Percentiles rank a stretch among this genome's conserved stretches.
Conservation (phyloP, 1,284 basidiomycete genomes). For the Thelephora terrestris region DNA sequence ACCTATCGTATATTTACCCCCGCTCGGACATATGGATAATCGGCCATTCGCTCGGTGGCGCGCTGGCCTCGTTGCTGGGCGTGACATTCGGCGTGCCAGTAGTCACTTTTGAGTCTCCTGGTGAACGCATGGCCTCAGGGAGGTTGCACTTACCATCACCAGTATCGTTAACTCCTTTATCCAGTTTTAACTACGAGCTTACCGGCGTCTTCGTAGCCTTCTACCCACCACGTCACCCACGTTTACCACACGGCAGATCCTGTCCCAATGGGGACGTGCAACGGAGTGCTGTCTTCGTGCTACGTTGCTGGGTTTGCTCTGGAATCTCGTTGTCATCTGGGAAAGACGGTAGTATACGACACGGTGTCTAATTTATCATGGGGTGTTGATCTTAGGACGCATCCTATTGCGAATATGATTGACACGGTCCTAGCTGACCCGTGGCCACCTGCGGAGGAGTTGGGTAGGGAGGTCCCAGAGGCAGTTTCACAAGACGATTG, state of each 20-base stretch:
- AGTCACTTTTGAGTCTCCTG: constrained; percentile 87
- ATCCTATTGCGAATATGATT: constrained; percentile 78
- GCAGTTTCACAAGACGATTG: constrained; percentile 44
- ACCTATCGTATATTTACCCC: constrained; percentile 91
- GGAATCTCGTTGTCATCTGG: constrained; percentile 77
- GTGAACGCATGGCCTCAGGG: constrained; percentile 77
- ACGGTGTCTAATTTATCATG: constrained; percentile 81
- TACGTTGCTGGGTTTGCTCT: constrained; percentile 69
- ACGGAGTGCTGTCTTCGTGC: constrained; percentile 64
- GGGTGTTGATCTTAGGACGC: constrained; percentile 73
- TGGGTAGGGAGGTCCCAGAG: constrained; percentile 51
- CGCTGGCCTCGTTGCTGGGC: constrained; percentile 79
- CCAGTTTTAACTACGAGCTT: background rate
- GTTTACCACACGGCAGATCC: constrained; percentile 85
- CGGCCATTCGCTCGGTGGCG: constrained; percentile 85
- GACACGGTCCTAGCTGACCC: constrained; percentile 66
- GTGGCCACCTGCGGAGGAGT: constrained; percentile 56
- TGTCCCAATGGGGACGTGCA: constrained; percentile 78
- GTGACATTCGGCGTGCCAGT: constrained; percentile 89
- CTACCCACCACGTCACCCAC: constrained; percentile 67
- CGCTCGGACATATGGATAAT: constrained; percentile 88
- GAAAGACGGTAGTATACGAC: constrained; percentile 81
- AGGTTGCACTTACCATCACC: constrained; percentile 85
- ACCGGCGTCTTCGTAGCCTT: constrained; percentile 36
- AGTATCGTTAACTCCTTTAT: constrained; percentile 29